A percentile compares a stretch with the other conserved stretches of the same genome.
Evolutionary conservation across 495 filamentous ascomycete genomes (phyloP).

Genomic region (Melanomma pulvis-pyrius): DNA sequence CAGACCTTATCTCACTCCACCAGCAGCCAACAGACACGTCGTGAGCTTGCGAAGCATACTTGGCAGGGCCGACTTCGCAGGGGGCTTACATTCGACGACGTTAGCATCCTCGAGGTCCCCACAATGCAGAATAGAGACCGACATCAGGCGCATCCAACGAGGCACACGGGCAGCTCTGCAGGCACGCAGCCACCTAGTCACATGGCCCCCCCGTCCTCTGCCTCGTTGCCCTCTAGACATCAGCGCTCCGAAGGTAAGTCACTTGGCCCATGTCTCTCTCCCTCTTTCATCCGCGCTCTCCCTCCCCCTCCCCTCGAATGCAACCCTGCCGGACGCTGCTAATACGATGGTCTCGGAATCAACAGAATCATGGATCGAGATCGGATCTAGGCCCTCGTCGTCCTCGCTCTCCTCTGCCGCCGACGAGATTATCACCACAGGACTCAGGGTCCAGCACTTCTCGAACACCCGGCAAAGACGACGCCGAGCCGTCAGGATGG

Average conservation of each 20-base stretch:
- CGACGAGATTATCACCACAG: conserved; percentile 86
- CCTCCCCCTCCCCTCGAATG: not conserved
- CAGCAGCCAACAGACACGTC: not conserved
- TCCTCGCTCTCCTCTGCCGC: conserved; percentile 82
- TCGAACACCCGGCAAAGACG: conserved; percentile 55
- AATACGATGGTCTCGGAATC: not conserved
- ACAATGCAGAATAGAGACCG: conserved; percentile 21
- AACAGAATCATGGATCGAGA: conserved; percentile 97
- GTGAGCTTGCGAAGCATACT: conserved; percentile 2
- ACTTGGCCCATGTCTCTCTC: not conserved
- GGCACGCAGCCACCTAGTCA: conserved; percentile 10
- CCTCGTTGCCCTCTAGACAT: conserved; percentile 15
- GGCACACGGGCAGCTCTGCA: conserved; percentile 9
- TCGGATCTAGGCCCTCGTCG: conserved; percentile 89
- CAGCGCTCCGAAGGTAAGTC: conserved; percentile 31
- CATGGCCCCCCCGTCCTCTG: conserved; percentile 4
- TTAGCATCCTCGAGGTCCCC: not conserved
- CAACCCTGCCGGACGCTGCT: not conserved
- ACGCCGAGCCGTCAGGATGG: conserved; percentile 21
- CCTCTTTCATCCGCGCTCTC: not conserved
- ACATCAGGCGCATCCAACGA: not conserved
- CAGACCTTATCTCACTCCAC: not conserved
- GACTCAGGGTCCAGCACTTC: conserved; percentile 70
- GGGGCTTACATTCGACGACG: not conserved
- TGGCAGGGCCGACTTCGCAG: not conserved